Percentiles rank a stretch among this genome's conserved stretches.
Evolutionary conservation across 78 protist species (phyloP).

Genomic region (Dictyostelium capitatum): DNA sequence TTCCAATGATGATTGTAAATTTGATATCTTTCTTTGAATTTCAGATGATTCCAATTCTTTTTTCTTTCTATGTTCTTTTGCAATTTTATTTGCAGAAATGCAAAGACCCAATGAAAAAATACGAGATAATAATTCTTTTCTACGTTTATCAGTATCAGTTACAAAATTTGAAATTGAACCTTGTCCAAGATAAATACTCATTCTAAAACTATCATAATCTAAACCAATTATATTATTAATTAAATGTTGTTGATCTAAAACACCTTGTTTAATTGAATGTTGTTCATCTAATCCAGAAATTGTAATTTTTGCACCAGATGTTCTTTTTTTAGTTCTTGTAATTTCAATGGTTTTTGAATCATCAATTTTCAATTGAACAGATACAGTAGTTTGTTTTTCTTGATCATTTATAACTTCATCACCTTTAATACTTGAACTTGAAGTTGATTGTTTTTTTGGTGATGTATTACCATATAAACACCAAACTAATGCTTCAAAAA

Average conservation of each 20-base stretch:
- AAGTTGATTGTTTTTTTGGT: conserved; percentile 42
- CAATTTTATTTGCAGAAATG: conserved; percentile 48
- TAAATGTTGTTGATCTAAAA: conserved; percentile 39
- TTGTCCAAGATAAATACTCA: conserved; percentile 75
- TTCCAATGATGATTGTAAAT: neutral
- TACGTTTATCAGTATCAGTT: conserved; percentile 43
- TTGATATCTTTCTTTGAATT: neutral
- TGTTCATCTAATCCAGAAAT: conserved; percentile 28
- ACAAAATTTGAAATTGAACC: conserved; percentile 66
- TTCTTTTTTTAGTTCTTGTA: conserved; percentile 37
- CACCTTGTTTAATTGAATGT: conserved; percentile 19
- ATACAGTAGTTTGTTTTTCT: neutral
- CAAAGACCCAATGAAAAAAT: conserved; percentile 64
- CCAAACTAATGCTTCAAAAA: conserved; percentile 75
- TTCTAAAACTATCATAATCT: conserved; percentile 72
- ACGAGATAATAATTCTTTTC: conserved; percentile 55
- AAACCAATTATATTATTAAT: conserved; percentile 54
- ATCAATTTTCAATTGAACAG: conserved; percentile 12
- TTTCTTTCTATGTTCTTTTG: conserved; percentile 53
- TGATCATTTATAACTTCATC: conserved; percentile 74
- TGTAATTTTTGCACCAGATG: conserved; percentile 18
- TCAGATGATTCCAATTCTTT: neutral
- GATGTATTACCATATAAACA: conserved; percentile 52
- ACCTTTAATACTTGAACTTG: conserved; percentile 39
- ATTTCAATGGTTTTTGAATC: conserved; percentile 22